phyloP scores from a whole-genome alignment of 148 eudicot genomes.

The Polygonum aviculare region DNA sequence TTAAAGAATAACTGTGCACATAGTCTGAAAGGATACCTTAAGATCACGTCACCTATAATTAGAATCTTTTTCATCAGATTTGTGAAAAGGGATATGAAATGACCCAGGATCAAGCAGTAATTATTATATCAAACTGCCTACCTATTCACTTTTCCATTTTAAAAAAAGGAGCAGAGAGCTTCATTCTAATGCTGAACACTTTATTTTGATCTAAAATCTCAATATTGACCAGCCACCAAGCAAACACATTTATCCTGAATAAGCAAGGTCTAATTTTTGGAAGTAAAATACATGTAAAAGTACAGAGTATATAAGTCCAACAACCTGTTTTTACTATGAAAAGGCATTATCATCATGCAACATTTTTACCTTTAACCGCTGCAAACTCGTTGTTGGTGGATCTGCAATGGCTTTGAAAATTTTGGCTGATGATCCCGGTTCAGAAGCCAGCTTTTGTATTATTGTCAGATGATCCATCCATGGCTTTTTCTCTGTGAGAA shows the following conservation, averaged over 20 bases:
- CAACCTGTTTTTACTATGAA: not conserved
- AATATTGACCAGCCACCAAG: not conserved
- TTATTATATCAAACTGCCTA: too few species aligned
- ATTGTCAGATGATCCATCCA: constrained; percentile 93
- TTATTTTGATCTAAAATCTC: not conserved
- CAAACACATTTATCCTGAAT: not conserved
- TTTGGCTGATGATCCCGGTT: constrained; percentile 51
- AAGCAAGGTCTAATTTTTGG: not conserved
- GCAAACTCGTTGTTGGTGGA: constrained; percentile 97
- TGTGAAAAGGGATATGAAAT: not conserved
- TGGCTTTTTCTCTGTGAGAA: constrained; percentile 63
- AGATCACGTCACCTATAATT: not conserved
- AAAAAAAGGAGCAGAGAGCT: not conserved
- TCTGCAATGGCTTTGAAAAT: constrained; percentile 97
- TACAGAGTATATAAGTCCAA: not conserved
- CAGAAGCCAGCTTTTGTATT: constrained; percentile 65
- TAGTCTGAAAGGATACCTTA: not conserved
- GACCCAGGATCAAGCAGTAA: not conserved
- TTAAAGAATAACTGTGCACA: not conserved
- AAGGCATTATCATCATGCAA: not conserved
- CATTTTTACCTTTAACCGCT: constrained; percentile 70
- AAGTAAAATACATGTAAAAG: not conserved
- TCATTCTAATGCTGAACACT: not conserved
- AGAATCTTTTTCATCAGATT: not conserved
- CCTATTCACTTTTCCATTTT: too few species aligned